A percentile compares a stretch with the other conserved stretches of the same genome.
Evolutionary conservation across 768 basidiomycete genomes (phyloP).

Genomic region (Coprinellus micaceus): DNA sequence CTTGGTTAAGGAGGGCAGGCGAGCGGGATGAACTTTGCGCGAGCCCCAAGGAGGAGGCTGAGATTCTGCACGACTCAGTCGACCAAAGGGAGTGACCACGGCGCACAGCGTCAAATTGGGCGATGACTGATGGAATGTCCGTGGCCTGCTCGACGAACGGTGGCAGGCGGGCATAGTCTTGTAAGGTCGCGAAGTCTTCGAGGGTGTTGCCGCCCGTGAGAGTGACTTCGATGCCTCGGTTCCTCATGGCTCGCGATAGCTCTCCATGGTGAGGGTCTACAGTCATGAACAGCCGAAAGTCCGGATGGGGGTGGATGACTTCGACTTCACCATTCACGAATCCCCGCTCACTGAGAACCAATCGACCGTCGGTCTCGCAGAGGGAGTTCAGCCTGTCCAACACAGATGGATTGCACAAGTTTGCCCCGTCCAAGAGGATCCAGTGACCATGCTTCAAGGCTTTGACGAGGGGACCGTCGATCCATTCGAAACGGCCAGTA

Average conservation of each 20-base stretch:
- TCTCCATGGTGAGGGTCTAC: slow-evolving; percentile 91
- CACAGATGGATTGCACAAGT: slow-evolving; percentile 92
- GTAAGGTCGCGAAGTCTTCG: slow-evolving; percentile 47
- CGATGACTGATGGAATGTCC: background rate
- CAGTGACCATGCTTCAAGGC: slow-evolving; percentile 88
- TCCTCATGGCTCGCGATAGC: slow-evolving; percentile 96
- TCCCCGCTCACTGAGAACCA: slow-evolving; percentile 89
- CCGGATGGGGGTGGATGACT: slow-evolving; percentile 73
- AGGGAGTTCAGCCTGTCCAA: slow-evolving; percentile 95
- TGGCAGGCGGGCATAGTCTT: slow-evolving; percentile 51
- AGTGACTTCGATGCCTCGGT: slow-evolving; percentile 87
- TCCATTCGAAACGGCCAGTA: slow-evolving; percentile 81
- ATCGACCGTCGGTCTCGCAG: slow-evolving; percentile 78
- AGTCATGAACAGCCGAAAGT: slow-evolving; percentile 92
- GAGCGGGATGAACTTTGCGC: slow-evolving; percentile 50
- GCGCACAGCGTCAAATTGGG: slow-evolving; percentile 33
- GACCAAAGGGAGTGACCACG: slow-evolving; percentile 26
- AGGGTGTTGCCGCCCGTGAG: slow-evolving; percentile 34
- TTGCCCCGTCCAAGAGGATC: slow-evolving; percentile 89
- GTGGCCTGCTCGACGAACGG: slow-evolving; percentile 7
- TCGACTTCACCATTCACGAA: slow-evolving; percentile 74
- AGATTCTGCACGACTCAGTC: slow-evolving; percentile 4
- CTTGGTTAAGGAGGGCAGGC: background rate
- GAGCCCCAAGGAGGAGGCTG: slow-evolving; percentile 38
- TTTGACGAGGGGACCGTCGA: slow-evolving; percentile 85